Evolutionary conservation across 75 land plant genomes (phyloP).

Genomic region (Cryptomeria japonica): DNA sequence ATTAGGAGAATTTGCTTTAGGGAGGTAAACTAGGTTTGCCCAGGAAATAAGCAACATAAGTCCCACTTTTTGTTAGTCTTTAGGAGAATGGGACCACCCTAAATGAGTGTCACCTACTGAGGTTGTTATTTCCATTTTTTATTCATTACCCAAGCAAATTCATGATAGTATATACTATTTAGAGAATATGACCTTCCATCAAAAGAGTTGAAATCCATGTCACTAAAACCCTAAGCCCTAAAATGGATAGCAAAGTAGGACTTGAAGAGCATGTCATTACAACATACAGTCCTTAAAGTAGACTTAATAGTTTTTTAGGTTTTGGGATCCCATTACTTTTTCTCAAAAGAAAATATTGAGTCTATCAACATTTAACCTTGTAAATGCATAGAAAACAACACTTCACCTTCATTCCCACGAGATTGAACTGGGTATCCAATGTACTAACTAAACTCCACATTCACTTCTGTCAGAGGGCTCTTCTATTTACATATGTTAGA

Average conservation of each 20-base stretch:
- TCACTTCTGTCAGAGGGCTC: constrained; percentile 1
- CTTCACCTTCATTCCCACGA: constrained; percentile 7
- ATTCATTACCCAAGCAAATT: neutral
- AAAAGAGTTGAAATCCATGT: neutral
- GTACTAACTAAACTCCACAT: neutral
- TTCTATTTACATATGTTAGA: constrained; percentile 6
- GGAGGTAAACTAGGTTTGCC: neutral
- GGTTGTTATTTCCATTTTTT: neutral
- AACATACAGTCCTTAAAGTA: neutral
- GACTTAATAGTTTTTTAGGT: neutral
- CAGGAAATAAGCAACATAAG: neutral
- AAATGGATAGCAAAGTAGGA: neutral
- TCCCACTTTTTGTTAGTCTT: neutral
- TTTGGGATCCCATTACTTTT: neutral
- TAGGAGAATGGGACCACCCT: neutral
- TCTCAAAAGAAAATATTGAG: neutral
- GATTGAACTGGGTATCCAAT: constrained; percentile 10
- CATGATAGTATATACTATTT: neutral
- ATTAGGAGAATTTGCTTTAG: no score
- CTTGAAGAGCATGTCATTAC: no score
- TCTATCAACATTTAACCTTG: neutral
- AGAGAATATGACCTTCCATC: neutral
- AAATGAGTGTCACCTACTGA: neutral
- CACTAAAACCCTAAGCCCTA: neutral
- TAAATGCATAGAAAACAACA: neutral